phyloP scores from a whole-genome alignment of 2,329 filamentous ascomycete genomes.

The Cercospora brassicicola region DNA sequence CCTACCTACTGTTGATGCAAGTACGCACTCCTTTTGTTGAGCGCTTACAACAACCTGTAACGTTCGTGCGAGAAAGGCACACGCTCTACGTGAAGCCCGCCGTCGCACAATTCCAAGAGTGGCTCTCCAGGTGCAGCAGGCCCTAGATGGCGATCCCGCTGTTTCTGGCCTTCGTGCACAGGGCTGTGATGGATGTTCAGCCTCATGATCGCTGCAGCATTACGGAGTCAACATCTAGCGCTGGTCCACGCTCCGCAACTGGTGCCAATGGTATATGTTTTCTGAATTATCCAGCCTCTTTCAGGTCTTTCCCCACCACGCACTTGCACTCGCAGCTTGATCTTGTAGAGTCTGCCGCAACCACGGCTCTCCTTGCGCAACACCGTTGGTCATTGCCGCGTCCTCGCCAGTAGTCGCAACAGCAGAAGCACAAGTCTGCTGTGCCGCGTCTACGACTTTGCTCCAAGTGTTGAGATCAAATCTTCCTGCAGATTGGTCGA shows the following conservation, averaged over 20 bases:
- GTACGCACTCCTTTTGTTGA: background rate
- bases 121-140: background rate
- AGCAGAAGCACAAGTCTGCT: slow-evolving; percentile 60
- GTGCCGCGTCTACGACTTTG: slow-evolving; percentile 63
- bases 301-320: slow-evolving; percentile 41
- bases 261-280: background rate
- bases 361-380: slow-evolving; percentile 39
- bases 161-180: background rate
- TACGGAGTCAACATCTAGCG: background rate
- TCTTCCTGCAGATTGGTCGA: slow-evolving; percentile 77
- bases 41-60: background rate
- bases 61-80: no score
- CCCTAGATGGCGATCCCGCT: background rate
- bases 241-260: background rate
- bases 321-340: slow-evolving; percentile 44
- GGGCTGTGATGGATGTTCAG: background rate
- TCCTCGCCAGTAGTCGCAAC: slow-evolving; percentile 42
- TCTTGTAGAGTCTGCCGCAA: slow-evolving; percentile 43
- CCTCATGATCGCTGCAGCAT: background rate
- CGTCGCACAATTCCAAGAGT: background rate
- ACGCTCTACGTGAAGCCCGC: no score
- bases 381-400: slow-evolving; percentile 44
- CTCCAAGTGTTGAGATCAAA: slow-evolving; percentile 80
- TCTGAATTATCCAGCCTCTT: background rate
- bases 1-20: background rate